Evolutionary conservation across 768 basidiomycete species (phyloP).

Genomic region (Auriscalpium orientale): DNA sequence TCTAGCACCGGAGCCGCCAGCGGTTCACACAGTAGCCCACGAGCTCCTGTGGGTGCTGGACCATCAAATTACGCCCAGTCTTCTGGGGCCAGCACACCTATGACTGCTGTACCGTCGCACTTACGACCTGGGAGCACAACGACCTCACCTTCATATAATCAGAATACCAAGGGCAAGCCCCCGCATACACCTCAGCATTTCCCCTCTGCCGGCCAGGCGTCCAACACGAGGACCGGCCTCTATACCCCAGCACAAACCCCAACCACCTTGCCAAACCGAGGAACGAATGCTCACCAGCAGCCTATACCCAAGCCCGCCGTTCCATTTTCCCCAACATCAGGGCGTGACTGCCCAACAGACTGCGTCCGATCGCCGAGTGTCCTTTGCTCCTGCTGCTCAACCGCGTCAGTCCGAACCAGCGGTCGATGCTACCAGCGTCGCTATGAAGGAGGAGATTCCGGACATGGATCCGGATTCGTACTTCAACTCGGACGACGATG

Average conservation of each 20-base stretch:
- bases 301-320: neutral
- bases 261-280: neutral
- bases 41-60: constrained; percentile 1
- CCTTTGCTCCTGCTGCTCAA: neutral
- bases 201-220: neutral
- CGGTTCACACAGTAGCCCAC: neutral
- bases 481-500: constrained; percentile 61
- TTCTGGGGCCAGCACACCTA: constrained; percentile 4
- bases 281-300: neutral
- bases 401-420: neutral
- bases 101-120: constrained; percentile 34
- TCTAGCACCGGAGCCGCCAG: neutral
- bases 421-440: constrained; percentile 1
- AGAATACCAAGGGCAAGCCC: constrained; percentile 9
- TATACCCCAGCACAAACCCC: neutral
- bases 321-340: neutral
- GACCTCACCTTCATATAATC: constrained; percentile 9
- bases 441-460: neutral
- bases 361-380: neutral
- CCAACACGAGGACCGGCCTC: neutral
- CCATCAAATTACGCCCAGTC: constrained; percentile 4
- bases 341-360: neutral
- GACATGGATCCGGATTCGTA: constrained; percentile 33
- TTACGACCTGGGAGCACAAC: constrained; percentile 23
- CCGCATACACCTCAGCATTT: constrained; percentile 8